Conservation (phyloP, 306 rosid species). For the Cyclanthera cordifolia region DNA sequence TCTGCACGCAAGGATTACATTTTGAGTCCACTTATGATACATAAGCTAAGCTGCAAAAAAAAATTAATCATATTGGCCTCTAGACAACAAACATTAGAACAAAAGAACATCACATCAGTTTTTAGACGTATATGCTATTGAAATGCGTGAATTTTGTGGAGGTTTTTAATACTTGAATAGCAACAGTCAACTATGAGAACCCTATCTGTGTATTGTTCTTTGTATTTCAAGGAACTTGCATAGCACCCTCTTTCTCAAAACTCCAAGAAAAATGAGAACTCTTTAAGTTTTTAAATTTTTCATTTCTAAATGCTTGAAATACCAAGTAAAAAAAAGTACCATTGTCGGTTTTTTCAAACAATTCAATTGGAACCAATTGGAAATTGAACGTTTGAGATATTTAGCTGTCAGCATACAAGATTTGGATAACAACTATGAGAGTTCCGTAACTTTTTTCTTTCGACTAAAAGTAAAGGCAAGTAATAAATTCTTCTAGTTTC, state of each 20-base stretch:
- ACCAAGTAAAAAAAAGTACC: neutral
- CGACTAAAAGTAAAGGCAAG: neutral
- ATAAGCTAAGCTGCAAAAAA: neutral
- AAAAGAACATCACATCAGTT: neutral
- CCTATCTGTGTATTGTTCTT: neutral
- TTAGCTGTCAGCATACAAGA: neutral
- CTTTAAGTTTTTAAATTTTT: neutral
- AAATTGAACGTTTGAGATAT: neutral
- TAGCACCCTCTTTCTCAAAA: neutral
- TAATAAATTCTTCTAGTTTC: neutral
- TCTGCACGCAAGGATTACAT: constrained; percentile 25
- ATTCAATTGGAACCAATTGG: neutral
- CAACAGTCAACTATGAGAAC: neutral
- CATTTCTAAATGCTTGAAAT: neutral
- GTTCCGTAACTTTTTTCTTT: neutral
- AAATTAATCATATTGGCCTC: neutral
- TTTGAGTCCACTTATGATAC: neutral
- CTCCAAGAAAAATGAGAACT: neutral
- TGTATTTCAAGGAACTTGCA: neutral
- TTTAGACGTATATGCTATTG: neutral
- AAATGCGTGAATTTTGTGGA: neutral
- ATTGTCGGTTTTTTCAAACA: neutral
- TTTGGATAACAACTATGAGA: neutral
- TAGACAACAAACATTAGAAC: neutral
- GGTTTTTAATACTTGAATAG: neutral